Conservation (phyloP, 2,329 filamentous ascomycete genomes). For the Calonectria multiphialidica region DNA sequence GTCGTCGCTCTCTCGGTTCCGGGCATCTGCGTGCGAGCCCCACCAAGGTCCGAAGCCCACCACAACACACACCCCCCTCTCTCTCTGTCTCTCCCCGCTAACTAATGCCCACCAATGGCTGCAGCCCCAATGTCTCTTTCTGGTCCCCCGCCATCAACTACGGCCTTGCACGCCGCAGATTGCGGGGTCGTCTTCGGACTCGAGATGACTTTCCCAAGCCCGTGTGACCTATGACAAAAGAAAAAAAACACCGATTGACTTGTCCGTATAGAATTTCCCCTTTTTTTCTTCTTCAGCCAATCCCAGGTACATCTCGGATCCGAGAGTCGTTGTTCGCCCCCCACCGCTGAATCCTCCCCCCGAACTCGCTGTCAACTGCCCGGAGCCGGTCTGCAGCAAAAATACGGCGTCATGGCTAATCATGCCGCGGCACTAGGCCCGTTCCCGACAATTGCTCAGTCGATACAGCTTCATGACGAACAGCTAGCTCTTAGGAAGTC, state of each 20-base stretch:
- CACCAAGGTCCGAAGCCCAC: neutral
- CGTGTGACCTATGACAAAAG: constrained; percentile 3
- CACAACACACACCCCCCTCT: no score
- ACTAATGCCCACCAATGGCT: no score
- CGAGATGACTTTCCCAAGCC: neutral
- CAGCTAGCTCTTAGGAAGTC: neutral
- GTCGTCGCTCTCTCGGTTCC: neutral
- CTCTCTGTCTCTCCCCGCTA: no score
- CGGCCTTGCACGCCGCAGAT: neutral
- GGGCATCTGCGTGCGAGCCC: constrained; percentile 1
- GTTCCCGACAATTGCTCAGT: neutral
- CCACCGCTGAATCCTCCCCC: no score
- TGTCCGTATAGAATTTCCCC: neutral
- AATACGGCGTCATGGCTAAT: constrained; percentile 2
- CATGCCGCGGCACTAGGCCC: neutral
- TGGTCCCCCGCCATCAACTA: neutral
- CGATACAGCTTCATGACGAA: neutral
- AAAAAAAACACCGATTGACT: neutral
- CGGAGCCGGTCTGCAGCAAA: constrained; percentile 18
- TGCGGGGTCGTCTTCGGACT: neutral
- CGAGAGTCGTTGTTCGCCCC: neutral
- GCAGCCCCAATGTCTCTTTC: no score
- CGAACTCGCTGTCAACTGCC: constrained; percentile 22
- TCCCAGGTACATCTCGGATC: neutral
- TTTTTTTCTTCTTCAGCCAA: neutral